Evolutionary conservation across 495 filamentous ascomycete species (phyloP).

Genomic region (Mycothermus thermophilus): DNA sequence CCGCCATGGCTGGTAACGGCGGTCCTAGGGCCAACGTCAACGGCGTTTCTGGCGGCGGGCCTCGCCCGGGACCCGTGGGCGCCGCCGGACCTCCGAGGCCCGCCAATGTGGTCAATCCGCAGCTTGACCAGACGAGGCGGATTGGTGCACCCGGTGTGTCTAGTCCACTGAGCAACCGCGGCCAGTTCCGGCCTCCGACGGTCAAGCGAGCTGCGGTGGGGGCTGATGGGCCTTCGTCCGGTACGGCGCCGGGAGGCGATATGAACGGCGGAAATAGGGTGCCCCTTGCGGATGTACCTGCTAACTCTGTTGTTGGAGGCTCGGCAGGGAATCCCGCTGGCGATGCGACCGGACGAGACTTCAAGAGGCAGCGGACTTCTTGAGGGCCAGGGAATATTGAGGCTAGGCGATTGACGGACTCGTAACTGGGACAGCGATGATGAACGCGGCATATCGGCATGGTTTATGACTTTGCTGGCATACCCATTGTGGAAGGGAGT

Average conservation of each 20-base stretch:
- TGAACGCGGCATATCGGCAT: too few relatives aligned
- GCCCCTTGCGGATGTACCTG: conserved; percentile 28
- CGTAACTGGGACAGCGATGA: too few relatives aligned
- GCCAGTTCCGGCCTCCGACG: conserved; percentile 45
- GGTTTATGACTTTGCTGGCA: too few relatives aligned
- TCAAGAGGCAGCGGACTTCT: conserved; percentile 29
- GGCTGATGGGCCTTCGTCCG: background rate
- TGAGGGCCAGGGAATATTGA: conserved; percentile 3
- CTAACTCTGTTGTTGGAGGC: conserved; percentile 12
- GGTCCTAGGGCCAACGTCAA: too few relatives aligned
- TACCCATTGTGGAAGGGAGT: too few relatives aligned
- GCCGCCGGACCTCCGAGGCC: conserved; percentile 13
- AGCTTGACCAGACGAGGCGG: conserved; percentile 49
- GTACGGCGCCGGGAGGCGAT: background rate
- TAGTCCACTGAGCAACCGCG: conserved; percentile 45
- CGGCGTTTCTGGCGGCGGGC: too few relatives aligned
- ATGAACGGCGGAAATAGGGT: conserved; percentile 8
- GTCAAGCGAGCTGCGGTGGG: conserved; percentile 32
- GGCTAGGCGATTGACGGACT: background rate
- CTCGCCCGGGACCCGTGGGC: background rate
- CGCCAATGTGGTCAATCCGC: conserved; percentile 53
- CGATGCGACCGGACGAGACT: conserved; percentile 15
- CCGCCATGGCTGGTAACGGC: too few relatives aligned
- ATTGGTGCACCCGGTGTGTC: conserved; percentile 57
- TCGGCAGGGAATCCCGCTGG: background rate